Evolutionary conservation across 2,329 filamentous ascomycete genomes (phyloP).

Genomic region (Penicillium occitanis): DNA sequence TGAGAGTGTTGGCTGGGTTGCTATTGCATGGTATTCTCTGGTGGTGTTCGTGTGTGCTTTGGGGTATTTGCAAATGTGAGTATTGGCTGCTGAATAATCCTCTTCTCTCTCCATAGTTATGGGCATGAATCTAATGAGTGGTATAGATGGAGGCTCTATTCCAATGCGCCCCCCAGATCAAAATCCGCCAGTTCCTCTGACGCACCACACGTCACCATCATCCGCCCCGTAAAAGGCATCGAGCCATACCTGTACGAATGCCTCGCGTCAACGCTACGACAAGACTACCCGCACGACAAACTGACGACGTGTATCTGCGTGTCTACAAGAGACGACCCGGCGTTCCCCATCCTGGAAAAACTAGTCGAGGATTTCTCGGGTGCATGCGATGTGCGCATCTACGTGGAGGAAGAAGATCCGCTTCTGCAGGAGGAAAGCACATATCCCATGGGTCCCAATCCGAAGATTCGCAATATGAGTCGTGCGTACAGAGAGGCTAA

Average conservation of each 20-base stretch:
- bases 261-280: slow-evolving; percentile 78
- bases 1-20: slow-evolving; percentile 45
- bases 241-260: slow-evolving; percentile 91
- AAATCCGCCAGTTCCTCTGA: slow-evolving; percentile 47
- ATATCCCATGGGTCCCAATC: slow-evolving; percentile 77
- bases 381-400: slow-evolving; percentile 65
- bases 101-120: background rate
- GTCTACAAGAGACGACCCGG: slow-evolving; percentile 70
- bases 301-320: slow-evolving; percentile 82
- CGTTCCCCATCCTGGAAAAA: slow-evolving; percentile 69
- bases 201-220: slow-evolving; percentile 81
- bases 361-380: slow-evolving; percentile 71
- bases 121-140: background rate
- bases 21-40: slow-evolving; percentile 56
- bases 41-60: slow-evolving; percentile 58
- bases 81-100: background rate
- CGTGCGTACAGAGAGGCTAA: slow-evolving; percentile 85
- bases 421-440: slow-evolving; percentile 58
- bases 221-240: slow-evolving; percentile 89
- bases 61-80: slow-evolving; percentile 61
- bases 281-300: slow-evolving; percentile 74
- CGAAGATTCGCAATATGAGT: slow-evolving; percentile 98
- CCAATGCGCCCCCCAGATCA: slow-evolving; percentile 39
- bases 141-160: slow-evolving; percentile 56
- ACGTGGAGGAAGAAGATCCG: slow-evolving; percentile 81